Evolutionary conservation across 2,329 filamentous ascomycete species (phyloP).

Genomic region (Pestalotiopsis sp.): DNA sequence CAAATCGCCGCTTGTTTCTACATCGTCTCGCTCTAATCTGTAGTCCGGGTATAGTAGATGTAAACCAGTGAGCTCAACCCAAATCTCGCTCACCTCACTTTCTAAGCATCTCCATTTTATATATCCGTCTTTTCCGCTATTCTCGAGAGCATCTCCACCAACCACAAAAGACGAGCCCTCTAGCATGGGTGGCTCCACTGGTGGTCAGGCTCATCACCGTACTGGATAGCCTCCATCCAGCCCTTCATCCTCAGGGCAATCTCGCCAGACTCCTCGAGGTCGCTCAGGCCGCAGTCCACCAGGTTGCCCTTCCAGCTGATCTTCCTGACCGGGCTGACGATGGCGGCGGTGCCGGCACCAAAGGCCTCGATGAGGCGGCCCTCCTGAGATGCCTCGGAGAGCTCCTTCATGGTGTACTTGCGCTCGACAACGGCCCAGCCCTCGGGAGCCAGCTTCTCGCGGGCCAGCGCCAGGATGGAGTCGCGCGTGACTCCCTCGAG

Average conservation of each 20-base stretch:
- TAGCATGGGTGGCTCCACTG: slow-evolving; percentile 76
- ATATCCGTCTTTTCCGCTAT: neutral
- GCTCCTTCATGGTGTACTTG: slow-evolving; percentile 88
- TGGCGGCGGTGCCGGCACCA: slow-evolving; percentile 89
- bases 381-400: slow-evolving; percentile 80
- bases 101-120: slow-evolving; percentile 7
- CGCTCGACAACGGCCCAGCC: slow-evolving; percentile 89
- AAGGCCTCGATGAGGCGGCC: slow-evolving; percentile 92
- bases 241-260: slow-evolving; percentile 86
- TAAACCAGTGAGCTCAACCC: neutral
- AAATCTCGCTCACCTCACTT: neutral
- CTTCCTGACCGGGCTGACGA: slow-evolving; percentile 86
- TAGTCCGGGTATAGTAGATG: neutral
- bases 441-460: slow-evolving; percentile 79
- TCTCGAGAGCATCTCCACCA: neutral
- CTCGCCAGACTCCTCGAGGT: slow-evolving; percentile 84
- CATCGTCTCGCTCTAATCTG: slow-evolving; percentile 14
- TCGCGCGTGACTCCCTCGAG: slow-evolving; percentile 93
- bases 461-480: slow-evolving; percentile 83
- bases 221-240: slow-evolving; percentile 96
- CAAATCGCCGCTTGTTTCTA: slow-evolving; percentile 15
- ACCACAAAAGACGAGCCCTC: neutral
- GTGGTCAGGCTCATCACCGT: slow-evolving; percentile 83
- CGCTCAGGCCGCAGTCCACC: slow-evolving; percentile 81
- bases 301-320: slow-evolving; percentile 87